Percentiles rank a stretch among this genome's conserved stretches.
Conservation (phyloP, 257 asterid genomes). For the Primulina eburnea region DNA sequence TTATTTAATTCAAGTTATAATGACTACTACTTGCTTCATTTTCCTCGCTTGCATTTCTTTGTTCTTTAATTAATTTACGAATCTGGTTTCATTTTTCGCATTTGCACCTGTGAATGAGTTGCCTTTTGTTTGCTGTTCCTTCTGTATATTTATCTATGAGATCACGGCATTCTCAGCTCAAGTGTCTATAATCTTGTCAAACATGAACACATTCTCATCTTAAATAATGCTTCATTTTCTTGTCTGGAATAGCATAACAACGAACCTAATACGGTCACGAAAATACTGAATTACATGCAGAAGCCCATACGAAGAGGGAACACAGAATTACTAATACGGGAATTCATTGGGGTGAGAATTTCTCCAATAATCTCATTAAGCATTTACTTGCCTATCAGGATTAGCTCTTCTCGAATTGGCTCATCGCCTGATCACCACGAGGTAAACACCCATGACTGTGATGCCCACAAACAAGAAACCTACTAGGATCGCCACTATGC, state of each 20-base stretch:
- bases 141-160: neutral
- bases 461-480: conserved; percentile 32
- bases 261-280: neutral
- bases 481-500: conserved; percentile 32
- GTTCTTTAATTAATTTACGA: neutral
- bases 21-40: conserved; percentile 11
- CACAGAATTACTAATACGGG: neutral
- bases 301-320: neutral
- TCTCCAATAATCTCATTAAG: conserved; percentile 9
- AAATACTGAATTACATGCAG: neutral
- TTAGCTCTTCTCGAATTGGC: conserved; percentile 25
- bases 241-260: neutral
- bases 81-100: neutral
- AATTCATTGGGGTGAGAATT: neutral
- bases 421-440: conserved; percentile 31
- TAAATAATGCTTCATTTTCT: neutral
- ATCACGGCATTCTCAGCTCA: neutral
- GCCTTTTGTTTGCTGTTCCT: neutral
- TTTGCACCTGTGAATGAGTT: neutral
- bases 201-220: neutral
- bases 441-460: conserved; percentile 37
- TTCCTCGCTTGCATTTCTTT: neutral
- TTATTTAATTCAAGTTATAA: neutral
- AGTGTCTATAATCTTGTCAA: too few species aligned
- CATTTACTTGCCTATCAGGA: conserved; percentile 23